These are phyloP conservation scores for Paraconiothyrium brasiliense DNA, from an alignment of 2,329 filamentous ascomycete genomes.

Conservation along the genomic window DNA sequence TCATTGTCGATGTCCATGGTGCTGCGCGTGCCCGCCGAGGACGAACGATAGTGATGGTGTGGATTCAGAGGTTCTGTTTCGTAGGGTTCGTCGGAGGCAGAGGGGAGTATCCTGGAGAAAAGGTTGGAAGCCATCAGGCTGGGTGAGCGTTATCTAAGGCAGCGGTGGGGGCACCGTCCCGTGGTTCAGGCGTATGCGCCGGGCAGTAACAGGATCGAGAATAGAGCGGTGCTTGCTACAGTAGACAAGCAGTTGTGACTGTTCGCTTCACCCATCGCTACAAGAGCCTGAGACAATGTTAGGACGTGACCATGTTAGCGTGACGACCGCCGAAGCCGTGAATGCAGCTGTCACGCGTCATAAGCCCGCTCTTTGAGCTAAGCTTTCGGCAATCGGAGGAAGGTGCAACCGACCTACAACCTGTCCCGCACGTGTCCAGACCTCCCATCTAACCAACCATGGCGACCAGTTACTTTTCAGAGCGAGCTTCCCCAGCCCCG, in stretches of 20 bases:
- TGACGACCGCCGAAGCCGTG: conserved; percentile 26
- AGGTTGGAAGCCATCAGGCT: conserved; percentile 64
- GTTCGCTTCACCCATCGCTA: conserved; percentile 29
- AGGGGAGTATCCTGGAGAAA: conserved; percentile 62
- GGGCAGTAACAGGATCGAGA: conserved; percentile 25
- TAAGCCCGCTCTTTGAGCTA: conserved; percentile 22
- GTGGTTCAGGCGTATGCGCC: conserved; percentile 17
- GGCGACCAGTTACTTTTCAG: conserved; percentile 45
- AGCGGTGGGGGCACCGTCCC: conserved; percentile 37
- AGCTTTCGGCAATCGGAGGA: conserved; percentile 24
- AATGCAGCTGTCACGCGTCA: conserved; percentile 32
- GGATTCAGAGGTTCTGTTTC: conserved; percentile 50
- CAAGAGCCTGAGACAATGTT: conserved; percentile 26
- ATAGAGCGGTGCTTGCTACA: conserved; percentile 23
- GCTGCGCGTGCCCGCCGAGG: conserved; percentile 52
- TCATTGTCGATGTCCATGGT: conserved; percentile 61
- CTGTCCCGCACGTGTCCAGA: conserved; percentile 7
- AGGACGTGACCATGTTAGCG: conserved; percentile 31
- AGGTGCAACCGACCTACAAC: conserved; percentile 17
- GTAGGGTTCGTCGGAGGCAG: conserved; percentile 58
- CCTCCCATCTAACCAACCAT: conserved; percentile 25
- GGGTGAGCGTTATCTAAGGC: conserved; percentile 29
- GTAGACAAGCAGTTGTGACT: conserved; percentile 32
- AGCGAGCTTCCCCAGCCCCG: conserved; percentile 36
- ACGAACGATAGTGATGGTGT: conserved; percentile 33